Evolutionary conservation across 116 monocot species (phyloP).

Genomic region (Posidonia oceanica): DNA sequence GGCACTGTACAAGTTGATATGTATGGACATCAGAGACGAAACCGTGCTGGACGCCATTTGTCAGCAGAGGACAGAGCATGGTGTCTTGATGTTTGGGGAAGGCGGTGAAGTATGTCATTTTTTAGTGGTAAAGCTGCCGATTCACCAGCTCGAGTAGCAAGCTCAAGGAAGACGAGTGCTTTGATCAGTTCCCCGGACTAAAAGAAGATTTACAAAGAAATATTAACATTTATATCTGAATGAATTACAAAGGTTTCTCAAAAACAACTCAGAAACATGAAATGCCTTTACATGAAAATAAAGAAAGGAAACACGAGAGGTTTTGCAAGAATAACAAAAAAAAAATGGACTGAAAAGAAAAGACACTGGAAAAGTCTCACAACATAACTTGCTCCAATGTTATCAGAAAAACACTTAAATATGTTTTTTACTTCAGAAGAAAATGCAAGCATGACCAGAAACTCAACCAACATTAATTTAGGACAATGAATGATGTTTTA

Average conservation of each 20-base stretch:
- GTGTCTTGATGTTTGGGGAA: slow-evolving; percentile 14
- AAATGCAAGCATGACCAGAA: no score
- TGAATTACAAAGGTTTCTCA: neutral
- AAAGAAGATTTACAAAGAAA: neutral
- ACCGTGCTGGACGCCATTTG: slow-evolving; percentile 14
- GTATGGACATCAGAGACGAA: neutral
- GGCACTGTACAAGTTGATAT: neutral
- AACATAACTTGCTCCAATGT: no score
- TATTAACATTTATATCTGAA: neutral
- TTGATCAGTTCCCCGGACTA: slow-evolving; percentile 25
- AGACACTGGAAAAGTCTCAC: no score
- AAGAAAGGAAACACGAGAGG: no score
- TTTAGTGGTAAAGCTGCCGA: slow-evolving; percentile 22
- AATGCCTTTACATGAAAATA: no score
- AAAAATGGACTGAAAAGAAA: no score
- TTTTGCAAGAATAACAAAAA: no score
- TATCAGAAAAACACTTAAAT: no score
- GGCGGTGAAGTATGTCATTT: slow-evolving; percentile 15
- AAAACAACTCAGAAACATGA: neutral
- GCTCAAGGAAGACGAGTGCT: slow-evolving; percentile 35
- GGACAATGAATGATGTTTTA: neutral
- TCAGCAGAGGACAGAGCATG: slow-evolving; percentile 22
- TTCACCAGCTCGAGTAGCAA: slow-evolving; percentile 35
- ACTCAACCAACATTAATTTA: no score
- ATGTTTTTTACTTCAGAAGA: neutral